Base-by-base conservation (phyloP, 208 protist species). In the Crithidia thermophila region DNA sequence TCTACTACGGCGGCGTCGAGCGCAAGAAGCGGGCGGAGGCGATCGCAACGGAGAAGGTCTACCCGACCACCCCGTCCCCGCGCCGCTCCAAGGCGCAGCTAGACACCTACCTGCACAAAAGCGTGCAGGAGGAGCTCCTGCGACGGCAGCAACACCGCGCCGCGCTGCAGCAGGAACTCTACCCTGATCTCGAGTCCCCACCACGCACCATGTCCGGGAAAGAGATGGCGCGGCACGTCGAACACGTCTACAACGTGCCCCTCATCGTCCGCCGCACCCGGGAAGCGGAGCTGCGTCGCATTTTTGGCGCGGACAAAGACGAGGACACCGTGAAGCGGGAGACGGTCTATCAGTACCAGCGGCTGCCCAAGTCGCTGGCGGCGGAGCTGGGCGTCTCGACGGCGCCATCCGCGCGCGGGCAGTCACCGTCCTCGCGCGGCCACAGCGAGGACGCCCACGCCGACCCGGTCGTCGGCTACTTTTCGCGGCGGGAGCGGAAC, bases 211-310 rank as follows among this genome's bases (percentile, higher is more conserved):
- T 91, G 16, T 63, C 52, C 5, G 34, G 40, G 10, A 56, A 75
- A 16, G 77, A 82, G 47, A 47, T 93, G 52, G 39, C 72, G 33
- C 42, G 51, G 11, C 89, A 93, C 61, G 71, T 95, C 27, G 61
- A 84, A 45, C 85, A 81, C 34, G 65, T 95, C 36, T 93, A 95
- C 77, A 75, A 67, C 50, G 75, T 90, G 27, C 82, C 82, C 9
- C 16, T 94, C 31, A 81, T 72, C 16, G 63, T 73, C 18, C 69
- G 69, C n/a, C 56, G 59, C 8, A 49, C 67, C 16, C 80, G 82
- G 27, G 69, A 81, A 52, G 37, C 51, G 23, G 74, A 89, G 51
- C 61, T 77, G 20, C 62, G 77, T 21, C 37, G 51, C n/a, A 74
- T 81, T 27, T 80, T 88, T 30, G 83, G 81, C 33, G 37, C 73